Percentiles rank a stretch among this genome's conserved stretches.
phyloP scores from a whole-genome alignment of 2,329 filamentous ascomycete genomes.

The Lojkania enalia region DNA sequence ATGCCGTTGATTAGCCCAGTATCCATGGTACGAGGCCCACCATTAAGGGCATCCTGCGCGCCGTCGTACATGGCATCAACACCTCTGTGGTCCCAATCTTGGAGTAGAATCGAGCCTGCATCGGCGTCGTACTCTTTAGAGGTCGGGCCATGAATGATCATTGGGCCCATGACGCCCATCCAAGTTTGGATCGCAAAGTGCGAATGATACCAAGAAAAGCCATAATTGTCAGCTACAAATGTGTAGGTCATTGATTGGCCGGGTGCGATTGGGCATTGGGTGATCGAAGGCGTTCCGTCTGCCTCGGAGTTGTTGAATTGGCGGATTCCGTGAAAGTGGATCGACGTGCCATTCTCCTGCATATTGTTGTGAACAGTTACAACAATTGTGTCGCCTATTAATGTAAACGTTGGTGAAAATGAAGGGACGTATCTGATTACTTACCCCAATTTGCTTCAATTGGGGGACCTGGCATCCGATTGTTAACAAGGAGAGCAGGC shows the following conservation, averaged over 20 bases:
- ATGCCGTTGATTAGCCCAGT: slow-evolving; percentile 49
- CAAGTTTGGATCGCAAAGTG: slow-evolving; percentile 54
- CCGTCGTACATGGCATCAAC: slow-evolving; percentile 31
- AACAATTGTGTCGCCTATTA: slow-evolving; percentile 33
- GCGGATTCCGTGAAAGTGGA: slow-evolving; percentile 20
- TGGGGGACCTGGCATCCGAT: slow-evolving; percentile 71
- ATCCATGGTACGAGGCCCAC: slow-evolving; percentile 37
- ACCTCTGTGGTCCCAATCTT: slow-evolving; percentile 46
- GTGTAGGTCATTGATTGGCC: slow-evolving; percentile 66
- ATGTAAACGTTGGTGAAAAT: too few species aligned
- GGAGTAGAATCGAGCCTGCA: slow-evolving; percentile 42
- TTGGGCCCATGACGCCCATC: slow-evolving; percentile 44
- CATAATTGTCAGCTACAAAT: slow-evolving; percentile 60
- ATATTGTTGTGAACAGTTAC: slow-evolving; percentile 63
- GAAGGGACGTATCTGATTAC: neutral
- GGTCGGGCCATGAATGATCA: slow-evolving; percentile 45
- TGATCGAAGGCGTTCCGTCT: slow-evolving; percentile 69
- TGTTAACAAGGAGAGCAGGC: slow-evolving; percentile 60
- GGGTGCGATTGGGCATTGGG: slow-evolving; percentile 64
- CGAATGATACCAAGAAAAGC: slow-evolving; percentile 68
- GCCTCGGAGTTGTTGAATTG: slow-evolving; percentile 60
- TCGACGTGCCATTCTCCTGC: slow-evolving; percentile 42
- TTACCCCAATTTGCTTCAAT: slow-evolving; percentile 67
- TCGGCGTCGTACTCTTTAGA: slow-evolving; percentile 44
- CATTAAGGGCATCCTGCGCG: slow-evolving; percentile 17